These are phyloP conservation scores for Colletotrichum graminicola DNA, from an alignment of 2,329 filamentous ascomycete species.

Conservation along the genomic window DNA sequence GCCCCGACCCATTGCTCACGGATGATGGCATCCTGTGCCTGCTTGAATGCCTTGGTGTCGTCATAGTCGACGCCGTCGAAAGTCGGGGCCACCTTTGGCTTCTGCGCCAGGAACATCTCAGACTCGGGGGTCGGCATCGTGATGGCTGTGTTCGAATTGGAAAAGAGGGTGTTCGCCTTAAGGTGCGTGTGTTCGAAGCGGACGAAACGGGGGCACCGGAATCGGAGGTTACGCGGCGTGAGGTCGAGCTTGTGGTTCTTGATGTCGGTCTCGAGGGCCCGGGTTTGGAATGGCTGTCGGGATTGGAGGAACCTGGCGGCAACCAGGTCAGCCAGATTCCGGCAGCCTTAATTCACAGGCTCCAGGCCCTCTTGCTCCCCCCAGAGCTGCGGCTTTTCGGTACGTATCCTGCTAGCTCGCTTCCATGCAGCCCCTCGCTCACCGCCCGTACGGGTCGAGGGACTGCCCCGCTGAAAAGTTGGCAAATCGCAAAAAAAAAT, in stretches of 20 bases:
- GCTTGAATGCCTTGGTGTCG: conserved; percentile 83
- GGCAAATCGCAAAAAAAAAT: conserved; percentile 42
- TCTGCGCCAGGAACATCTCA: conserved; percentile 83
- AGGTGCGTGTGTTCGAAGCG: conserved; percentile 8
- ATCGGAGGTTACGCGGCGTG: conserved; percentile 15
- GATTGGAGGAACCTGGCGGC: conserved; percentile 32
- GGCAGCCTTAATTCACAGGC: conserved; percentile 41
- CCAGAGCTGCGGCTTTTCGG: conserved; percentile 19
- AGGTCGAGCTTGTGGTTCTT: conserved; percentile 34
- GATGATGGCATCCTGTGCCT: conserved; percentile 84
- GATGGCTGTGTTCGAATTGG: conserved; percentile 30
- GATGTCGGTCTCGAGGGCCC: conserved; percentile 31
- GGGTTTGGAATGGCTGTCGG: conserved; percentile 25
- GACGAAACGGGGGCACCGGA: conserved; percentile 25
- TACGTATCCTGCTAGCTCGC: conserved; percentile 28
- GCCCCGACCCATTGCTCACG: conserved; percentile 90
- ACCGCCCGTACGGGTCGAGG: conserved; percentile 36
- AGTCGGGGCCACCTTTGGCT: conserved; percentile 83
- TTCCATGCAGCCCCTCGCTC: conserved; percentile 25
- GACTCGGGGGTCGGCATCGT: conserved; percentile 88
- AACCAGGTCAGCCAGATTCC: conserved; percentile 37
- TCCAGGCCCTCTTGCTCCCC: conserved; percentile 4
- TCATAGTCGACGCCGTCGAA: conserved; percentile 91
- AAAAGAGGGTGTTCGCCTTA: not conserved
- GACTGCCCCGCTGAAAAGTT: conserved; percentile 39